phyloP scores from a whole-genome alignment of 192 early-diverging fungal genomes.

The Coemansia sp. region DNA sequence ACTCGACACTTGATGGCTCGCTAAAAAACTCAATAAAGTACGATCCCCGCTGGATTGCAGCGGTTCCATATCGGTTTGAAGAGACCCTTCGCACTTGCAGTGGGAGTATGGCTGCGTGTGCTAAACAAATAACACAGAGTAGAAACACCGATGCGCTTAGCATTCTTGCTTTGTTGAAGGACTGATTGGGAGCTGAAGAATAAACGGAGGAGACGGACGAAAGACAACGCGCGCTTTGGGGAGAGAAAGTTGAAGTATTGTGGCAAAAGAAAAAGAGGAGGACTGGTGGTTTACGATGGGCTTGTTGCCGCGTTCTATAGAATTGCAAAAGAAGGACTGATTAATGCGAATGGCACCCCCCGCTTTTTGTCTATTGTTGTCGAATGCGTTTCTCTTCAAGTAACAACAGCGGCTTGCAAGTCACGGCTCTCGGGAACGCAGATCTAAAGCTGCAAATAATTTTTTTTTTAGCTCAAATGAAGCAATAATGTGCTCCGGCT shows the following conservation, averaged over 20 bases:
- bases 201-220: neutral
- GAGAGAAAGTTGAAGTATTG: neutral
- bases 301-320: neutral
- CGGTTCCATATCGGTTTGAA: conserved; percentile 3
- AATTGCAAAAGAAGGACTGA: too few species aligned
- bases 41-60: conserved; percentile 33
- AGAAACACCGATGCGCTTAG: neutral
- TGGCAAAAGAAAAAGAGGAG: neutral
- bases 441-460: too few species aligned
- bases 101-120: neutral
- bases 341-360: too few species aligned
- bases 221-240: neutral
- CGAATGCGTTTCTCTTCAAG: too few species aligned
- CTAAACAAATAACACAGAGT: neutral
- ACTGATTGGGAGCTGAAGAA: neutral
- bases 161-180: neutral
- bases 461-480: too few species aligned
- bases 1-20: conserved; percentile 37
- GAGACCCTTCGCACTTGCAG: conserved; percentile 12
- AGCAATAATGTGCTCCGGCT: too few species aligned
- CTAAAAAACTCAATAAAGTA: conserved; percentile 50
- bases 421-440: too few species aligned
- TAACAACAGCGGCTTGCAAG: too few species aligned
- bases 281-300: neutral
- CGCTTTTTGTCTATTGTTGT: too few species aligned